Base-by-base conservation (phyloP, 306 rosid species). In the Trichosanthes cucumerina region DNA sequence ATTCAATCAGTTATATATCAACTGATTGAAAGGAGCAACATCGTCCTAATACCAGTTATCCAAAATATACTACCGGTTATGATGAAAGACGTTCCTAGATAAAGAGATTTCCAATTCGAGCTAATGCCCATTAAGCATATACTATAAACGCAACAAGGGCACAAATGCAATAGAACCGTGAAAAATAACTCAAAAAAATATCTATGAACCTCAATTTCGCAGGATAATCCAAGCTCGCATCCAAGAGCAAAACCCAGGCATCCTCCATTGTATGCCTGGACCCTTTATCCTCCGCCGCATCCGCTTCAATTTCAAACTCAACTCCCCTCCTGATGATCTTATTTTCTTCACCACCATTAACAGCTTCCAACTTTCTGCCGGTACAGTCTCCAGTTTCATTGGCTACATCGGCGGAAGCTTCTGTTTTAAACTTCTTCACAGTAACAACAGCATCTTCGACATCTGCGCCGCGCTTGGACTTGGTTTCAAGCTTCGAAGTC, bases 241-340 rank as follows among this genome's bases (percentile, higher is more conserved):
- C 90, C 84, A 85, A 83, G 50, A 88, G 93, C 79, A 91, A 82
- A 12, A 90, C 91, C 92, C 85, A 91, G 9, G 93, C 88, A 78
- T 93, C 98, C 76, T 93, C 98, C 98, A 93, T 93, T 10, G 88
- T 76, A 31, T 86, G 98, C 87, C 98, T 84, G 6, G 90, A 86
- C 0, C 98, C 98, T 79, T 93, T 93, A 82, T 91, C 96, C 69
- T 93, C 97, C 4, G 98, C 92, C 0, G 85, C 96, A 86, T 87
- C 88, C 0, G 98, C 97, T 81, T 93, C 96, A 56, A 93, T 91
- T 59, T 79, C 87, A 71, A 88, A 87, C 73, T 80, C 7, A 70
- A 80, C 8, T 71, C 82, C 90, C 79, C 76, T 84, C 50, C 10
- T 70, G 44, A 60, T 24, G 31, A 31, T 4, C 76, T 80, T 63